Evolutionary conservation across 164 flowering plant genomes (phyloP).

Genomic region (Annona cherimola): DNA sequence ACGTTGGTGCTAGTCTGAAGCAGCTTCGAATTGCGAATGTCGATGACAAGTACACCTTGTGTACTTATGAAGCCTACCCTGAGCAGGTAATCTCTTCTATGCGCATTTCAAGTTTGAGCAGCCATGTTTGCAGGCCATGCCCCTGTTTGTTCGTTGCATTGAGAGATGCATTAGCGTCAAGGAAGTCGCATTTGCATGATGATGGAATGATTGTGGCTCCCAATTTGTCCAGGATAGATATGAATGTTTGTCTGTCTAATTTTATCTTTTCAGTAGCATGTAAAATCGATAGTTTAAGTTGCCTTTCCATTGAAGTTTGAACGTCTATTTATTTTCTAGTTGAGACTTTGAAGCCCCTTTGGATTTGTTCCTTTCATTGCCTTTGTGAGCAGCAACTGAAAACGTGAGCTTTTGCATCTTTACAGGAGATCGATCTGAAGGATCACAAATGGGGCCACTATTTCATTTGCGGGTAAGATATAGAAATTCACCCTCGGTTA

Average conservation of each 20-base stretch:
- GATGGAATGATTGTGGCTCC: no score
- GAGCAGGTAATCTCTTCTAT: conserved; percentile 39
- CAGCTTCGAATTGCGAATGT: conserved; percentile 67
- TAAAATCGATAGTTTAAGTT: background rate
- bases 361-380: background rate
- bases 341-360: background rate
- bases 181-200: no score
- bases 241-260: no score
- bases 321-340: background rate
- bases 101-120: background rate
- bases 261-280: background rate
- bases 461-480: conserved; percentile 81
- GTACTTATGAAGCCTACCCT: conserved; percentile 88
- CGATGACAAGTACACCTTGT: conserved; percentile 62
- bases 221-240: no score
- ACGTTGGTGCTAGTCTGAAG: conserved; percentile 35
- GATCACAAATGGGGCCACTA: conserved; percentile 97
- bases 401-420: conserved; percentile 1
- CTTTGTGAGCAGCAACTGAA: background rate
- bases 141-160: no score
- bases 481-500: background rate
- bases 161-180: no score
- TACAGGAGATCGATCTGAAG: conserved; percentile 91
- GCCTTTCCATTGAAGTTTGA: background rate
- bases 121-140: no score